Conservation (phyloP, 352 stramenopile species). For the Globisporangium viniferum region DNA sequence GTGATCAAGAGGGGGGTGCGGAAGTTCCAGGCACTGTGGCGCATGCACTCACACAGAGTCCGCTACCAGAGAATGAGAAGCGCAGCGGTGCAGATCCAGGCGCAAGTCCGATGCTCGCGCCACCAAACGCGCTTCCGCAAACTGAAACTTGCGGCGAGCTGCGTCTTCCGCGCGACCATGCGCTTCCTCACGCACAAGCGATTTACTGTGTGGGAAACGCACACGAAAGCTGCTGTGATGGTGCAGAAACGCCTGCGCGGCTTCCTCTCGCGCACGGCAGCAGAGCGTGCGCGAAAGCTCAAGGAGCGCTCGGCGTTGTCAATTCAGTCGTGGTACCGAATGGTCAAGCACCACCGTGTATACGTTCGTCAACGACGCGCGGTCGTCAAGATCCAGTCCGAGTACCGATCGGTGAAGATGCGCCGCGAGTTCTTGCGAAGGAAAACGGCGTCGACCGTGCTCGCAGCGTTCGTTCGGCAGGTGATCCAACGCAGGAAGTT, state of each 20-base stretch:
- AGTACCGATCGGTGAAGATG: slow-evolving; percentile 34
- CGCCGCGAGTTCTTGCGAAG: slow-evolving; percentile 45
- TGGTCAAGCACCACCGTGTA: slow-evolving; percentile 30
- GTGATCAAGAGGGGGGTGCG: slow-evolving; percentile 32
- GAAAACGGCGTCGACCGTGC: slow-evolving; percentile 53
- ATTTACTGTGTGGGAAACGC: slow-evolving; percentile 32
- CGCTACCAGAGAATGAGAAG: slow-evolving; percentile 13
- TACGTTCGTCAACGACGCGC: slow-evolving; percentile 30
- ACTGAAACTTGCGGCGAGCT: slow-evolving; percentile 28
- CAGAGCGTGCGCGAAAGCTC: slow-evolving; percentile 56
- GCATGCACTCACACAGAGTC: slow-evolving; percentile 29
- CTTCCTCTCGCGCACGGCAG: slow-evolving; percentile 59
- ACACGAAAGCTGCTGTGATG: slow-evolving; percentile 31
- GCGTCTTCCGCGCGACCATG: slow-evolving; percentile 33
- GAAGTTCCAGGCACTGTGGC: slow-evolving; percentile 49
- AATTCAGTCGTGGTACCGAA: slow-evolving; percentile 62
- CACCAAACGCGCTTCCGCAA: slow-evolving; percentile 25
- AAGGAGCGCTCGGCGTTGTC: slow-evolving; percentile 30
- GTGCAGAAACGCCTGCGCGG: slow-evolving; percentile 48
- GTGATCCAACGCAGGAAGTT: slow-evolving; percentile 64
- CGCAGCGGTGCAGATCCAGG: slow-evolving; percentile 30
- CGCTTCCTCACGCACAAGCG: slow-evolving; percentile 46
- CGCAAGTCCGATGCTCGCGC: slow-evolving; percentile 29
- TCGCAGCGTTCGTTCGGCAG: slow-evolving; percentile 70
- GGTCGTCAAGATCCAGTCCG: slow-evolving; percentile 44